Base-by-base conservation (phyloP, 257 asterid species). In the Nicotiana tabacum region DNA sequence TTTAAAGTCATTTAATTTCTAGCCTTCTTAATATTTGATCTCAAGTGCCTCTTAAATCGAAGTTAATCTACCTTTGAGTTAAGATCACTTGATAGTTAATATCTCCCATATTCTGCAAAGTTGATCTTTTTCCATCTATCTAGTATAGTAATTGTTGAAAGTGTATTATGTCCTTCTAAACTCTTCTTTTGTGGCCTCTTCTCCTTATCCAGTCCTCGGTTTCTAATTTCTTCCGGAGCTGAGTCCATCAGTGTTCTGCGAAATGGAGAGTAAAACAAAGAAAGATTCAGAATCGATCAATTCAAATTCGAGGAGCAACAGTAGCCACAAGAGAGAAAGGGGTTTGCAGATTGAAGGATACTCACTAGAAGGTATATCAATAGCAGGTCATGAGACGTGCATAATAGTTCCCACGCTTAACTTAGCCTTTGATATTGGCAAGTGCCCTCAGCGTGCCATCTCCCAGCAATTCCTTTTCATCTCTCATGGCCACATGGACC, bases 401-500 rank as follows among this genome's bases (percentile, higher is more conserved):
- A 84, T 94, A 5, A 96, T 96, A 70, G 72, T 94, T 65, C 98
- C 99, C 74, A 48, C 91, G 18, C 97, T 96, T 87, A 96, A 87
- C 83, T 83, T 93, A 69, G 95, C 98, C 4, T 96, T 96, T 79
- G 99, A 96, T 68, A 93, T 96, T 6, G 98, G 99, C 80, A 96
- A 93, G 92, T 96, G 99, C 84, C 98, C 99, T 68, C 97, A 94
- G 87, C 97, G 97, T 62, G 99, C 98, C 84, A 87, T 96, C 85
- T 90, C 98, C 56, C 98, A 96, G 11, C 91, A 96, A 87, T 96
- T 92, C 85, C 90, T 96, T 92, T 92, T 94, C 92, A 96, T 96
- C 88, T 96, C 99, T 68, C 99, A 94, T 85, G 99, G 98, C 84
- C 99, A 94, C 89, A 96, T 96, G 99, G 98, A 96, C 89, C 98